Conservation (phyloP, 1,139 yeast species). For the Candida mesenterica region DNA sequence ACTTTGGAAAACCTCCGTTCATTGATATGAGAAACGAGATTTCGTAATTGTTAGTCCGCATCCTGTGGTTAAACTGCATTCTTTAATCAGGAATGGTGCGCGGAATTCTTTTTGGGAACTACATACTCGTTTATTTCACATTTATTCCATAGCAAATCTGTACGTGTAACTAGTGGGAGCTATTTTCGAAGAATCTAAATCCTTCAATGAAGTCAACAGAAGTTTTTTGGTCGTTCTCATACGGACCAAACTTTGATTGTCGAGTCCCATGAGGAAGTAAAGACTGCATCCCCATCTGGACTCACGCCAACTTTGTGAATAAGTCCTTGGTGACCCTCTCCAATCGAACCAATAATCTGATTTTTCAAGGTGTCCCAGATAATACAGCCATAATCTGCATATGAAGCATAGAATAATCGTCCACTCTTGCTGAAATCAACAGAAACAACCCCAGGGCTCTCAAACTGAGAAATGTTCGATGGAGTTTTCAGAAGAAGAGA, state of each 20-base stretch:
- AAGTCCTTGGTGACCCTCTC: conserved; percentile 56
- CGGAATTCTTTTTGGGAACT: too few relatives aligned
- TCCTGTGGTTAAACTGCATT: too few relatives aligned
- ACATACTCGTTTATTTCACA: too few relatives aligned
- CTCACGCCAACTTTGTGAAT: conserved; percentile 66
- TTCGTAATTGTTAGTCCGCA: too few relatives aligned
- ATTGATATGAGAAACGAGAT: too few relatives aligned
- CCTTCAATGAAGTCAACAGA: too few relatives aligned
- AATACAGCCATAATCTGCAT: conserved; percentile 71
- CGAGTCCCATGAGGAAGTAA: conserved; percentile 72
- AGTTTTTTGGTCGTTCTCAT: too few relatives aligned
- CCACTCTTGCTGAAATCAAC: conserved; percentile 78
- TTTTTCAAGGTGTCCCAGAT: conserved; percentile 78
- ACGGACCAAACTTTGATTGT: conserved; percentile 63
- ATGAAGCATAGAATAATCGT: conserved; percentile 69
- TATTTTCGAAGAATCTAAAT: too few relatives aligned
- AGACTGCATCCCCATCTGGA: conserved; percentile 71
- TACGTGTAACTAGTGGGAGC: too few relatives aligned
- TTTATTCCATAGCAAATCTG: too few relatives aligned
- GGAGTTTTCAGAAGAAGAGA: conserved; percentile 10
- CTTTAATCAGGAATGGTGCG: too few relatives aligned
- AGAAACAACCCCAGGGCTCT: conserved; percentile 65
- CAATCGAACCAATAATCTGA: conserved; percentile 58
- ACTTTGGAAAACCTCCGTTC: too few relatives aligned
- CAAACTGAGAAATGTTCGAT: conserved; percentile 27